Evolutionary conservation across 1,284 basidiomycete species (phyloP).

Genomic region (Tylopilus orsonianus): DNA sequence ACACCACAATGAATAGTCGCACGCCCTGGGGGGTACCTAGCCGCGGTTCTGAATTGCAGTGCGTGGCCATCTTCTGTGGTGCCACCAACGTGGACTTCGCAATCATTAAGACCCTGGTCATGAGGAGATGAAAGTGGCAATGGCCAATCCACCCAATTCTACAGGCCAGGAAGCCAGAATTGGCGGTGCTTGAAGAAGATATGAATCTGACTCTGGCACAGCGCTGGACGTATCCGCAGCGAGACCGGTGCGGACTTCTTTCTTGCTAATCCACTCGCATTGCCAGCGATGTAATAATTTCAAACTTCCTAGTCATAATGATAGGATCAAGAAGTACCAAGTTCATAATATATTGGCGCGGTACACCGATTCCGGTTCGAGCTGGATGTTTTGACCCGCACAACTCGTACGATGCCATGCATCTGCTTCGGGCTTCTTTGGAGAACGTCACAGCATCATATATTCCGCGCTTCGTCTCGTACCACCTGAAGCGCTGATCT

Average conservation of each 20-base stretch:
- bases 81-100: neutral
- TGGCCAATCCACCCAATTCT: conserved; percentile 2
- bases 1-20: conserved; percentile 3
- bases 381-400: conserved; percentile 14
- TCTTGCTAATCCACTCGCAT: conserved; percentile 8
- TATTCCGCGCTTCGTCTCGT: neutral
- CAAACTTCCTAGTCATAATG: conserved; percentile 11
- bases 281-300: conserved; percentile 11
- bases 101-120: conserved; percentile 7
- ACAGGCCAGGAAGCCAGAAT: neutral
- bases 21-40: neutral
- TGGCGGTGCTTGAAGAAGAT: conserved; percentile 24
- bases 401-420: conserved; percentile 2
- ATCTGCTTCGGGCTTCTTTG: neutral
- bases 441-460: conserved; percentile 20
- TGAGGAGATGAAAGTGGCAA: neutral
- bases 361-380: conserved; percentile 4
- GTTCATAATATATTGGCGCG: neutral
- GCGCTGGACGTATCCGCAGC: conserved; percentile 8
- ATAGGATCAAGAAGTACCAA: conserved; percentile 16
- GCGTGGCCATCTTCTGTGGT: conserved; percentile 3
- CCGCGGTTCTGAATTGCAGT: conserved; percentile 11
- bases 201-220: conserved; percentile 5
- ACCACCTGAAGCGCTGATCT: conserved; percentile 8
- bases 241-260: conserved; percentile 29